Conservation (phyloP, 2,329 filamentous ascomycete genomes). For the Fusarium neocosmosporiellum region DNA sequence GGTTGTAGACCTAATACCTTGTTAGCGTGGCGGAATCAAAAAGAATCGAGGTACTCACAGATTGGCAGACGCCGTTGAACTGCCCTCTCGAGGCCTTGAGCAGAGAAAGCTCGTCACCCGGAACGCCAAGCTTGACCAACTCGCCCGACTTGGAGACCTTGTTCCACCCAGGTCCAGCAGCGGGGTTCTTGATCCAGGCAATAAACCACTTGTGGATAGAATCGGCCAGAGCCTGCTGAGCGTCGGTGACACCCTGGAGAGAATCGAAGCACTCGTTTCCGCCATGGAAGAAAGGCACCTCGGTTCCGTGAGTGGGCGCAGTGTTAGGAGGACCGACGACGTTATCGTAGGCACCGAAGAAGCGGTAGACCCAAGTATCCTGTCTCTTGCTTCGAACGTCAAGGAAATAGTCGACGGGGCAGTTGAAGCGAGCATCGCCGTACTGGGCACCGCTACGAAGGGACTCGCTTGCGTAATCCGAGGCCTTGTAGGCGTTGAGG, state of each 20-base stretch:
- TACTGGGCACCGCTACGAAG: conserved; percentile 56
- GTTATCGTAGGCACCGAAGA: conserved; percentile 56
- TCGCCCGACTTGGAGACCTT: conserved; percentile 36
- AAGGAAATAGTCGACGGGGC: conserved; percentile 52
- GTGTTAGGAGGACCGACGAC: conserved; percentile 46
- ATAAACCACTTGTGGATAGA: conserved; percentile 57
- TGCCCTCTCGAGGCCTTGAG: conserved; percentile 10
- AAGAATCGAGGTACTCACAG: conserved; percentile 11
- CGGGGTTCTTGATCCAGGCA: conserved; percentile 56
- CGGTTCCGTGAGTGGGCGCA: conserved; percentile 41
- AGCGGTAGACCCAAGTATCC: conserved; percentile 57
- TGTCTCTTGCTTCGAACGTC: conserved; percentile 52
- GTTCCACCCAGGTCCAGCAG: conserved; percentile 55
- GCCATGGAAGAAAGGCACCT: conserved; percentile 59
- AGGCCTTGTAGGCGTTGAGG: conserved; percentile 31
- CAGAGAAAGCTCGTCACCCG: conserved; percentile 33
- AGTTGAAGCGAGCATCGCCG: conserved; percentile 60
- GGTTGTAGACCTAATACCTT: conserved; percentile 16
- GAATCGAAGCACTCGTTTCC: conserved; percentile 56
- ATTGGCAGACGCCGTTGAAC: conserved; percentile 34
- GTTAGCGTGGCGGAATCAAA: background rate
- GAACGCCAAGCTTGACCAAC: conserved; percentile 37
- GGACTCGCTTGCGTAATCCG: conserved; percentile 51
- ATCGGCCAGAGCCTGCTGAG: conserved; percentile 54
- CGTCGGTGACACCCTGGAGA: conserved; percentile 48